A percentile compares a stretch with the other conserved stretches of the same genome.
Evolutionary conservation across 495 filamentous ascomycete species (phyloP).

Genomic region (Physcia stellaris): DNA sequence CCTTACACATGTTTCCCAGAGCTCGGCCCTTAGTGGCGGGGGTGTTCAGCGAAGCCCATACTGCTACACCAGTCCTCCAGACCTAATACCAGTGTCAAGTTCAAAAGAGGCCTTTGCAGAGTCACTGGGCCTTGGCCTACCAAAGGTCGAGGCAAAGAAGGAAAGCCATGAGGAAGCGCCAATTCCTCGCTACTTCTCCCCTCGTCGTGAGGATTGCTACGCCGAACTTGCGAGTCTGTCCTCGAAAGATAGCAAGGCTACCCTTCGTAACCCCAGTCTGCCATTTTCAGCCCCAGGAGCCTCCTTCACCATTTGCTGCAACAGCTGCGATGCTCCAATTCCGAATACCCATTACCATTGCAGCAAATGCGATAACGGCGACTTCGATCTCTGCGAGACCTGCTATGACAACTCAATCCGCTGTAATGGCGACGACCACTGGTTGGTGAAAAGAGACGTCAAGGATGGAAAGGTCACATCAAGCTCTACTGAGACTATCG

Average conservation of each 20-base stretch:
- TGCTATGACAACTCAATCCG: constrained; percentile 65
- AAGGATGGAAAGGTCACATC: constrained; percentile 64
- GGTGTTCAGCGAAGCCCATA: too few species aligned
- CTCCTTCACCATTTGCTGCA: constrained; percentile 72
- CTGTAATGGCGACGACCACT: constrained; percentile 68
- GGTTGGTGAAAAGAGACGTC: constrained; percentile 84
- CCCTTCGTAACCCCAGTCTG: background rate
- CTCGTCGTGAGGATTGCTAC: constrained; percentile 27
- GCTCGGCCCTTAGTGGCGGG: too few species aligned
- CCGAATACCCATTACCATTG: constrained; percentile 85
- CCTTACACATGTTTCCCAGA: too few species aligned
- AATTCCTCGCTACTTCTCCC: constrained; percentile 15
- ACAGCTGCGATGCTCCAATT: constrained; percentile 68
- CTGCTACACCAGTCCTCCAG: too few species aligned
- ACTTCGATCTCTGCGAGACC: constrained; percentile 80
- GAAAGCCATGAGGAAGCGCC: constrained; percentile 17
- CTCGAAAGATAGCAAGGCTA: constrained; percentile 11
- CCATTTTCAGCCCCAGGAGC: background rate
- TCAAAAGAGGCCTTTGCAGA: too few species aligned
- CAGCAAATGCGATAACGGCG: constrained; percentile 78
- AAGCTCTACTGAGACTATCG: constrained; percentile 69
- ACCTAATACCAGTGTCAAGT: too few species aligned
- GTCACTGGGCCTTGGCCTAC: too few species aligned
- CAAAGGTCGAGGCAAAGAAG: too few species aligned
- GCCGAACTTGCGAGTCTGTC: constrained; percentile 20